These are phyloP conservation scores for Cyclocybe aegerita DNA, from an alignment of 768 basidiomycete genomes.

Conservation along the genomic window DNA sequence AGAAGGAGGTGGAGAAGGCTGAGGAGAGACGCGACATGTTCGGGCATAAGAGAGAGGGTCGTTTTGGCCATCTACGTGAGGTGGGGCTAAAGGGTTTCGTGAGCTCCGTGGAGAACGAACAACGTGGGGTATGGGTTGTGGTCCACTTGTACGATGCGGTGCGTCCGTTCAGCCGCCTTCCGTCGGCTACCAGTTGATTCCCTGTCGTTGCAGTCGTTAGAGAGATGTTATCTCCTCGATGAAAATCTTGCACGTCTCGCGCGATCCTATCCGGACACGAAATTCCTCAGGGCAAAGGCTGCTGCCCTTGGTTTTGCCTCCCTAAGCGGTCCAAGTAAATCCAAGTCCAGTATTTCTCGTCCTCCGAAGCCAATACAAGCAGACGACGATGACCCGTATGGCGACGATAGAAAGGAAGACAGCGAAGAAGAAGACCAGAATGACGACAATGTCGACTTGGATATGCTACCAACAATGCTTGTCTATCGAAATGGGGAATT, in stretches of 20 bases:
- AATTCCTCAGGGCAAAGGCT: constrained; percentile 83
- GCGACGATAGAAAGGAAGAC: constrained; percentile 34
- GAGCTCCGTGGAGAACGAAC: constrained; percentile 72
- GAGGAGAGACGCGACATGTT: constrained; percentile 40
- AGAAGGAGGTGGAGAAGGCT: constrained; percentile 39
- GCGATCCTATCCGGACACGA: constrained; percentile 65
- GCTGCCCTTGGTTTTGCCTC: constrained; percentile 70
- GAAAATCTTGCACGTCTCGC: constrained; percentile 67
- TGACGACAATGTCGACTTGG: constrained; percentile 70
- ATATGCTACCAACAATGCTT: constrained; percentile 77
- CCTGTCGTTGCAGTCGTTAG: constrained; percentile 53
- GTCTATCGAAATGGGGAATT: constrained; percentile 80
- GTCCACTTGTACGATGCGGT: constrained; percentile 84
- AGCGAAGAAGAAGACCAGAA: constrained; percentile 44
- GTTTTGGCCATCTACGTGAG: constrained; percentile 80
- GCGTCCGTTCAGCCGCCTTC: constrained; percentile 25
- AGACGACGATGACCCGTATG: constrained; percentile 35
- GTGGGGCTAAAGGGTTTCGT: constrained; percentile 76
- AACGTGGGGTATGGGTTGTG: constrained; percentile 73
- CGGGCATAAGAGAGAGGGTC: constrained; percentile 49
- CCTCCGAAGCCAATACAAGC: constrained; percentile 21
- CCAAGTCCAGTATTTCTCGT: constrained; percentile 14
- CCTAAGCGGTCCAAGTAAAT: constrained; percentile 15
- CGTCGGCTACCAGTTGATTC: background rate
- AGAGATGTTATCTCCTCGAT: constrained; percentile 72